These are phyloP conservation scores for Penicillium coprophilum DNA, from an alignment of 495 filamentous ascomycete genomes.

Conservation along the genomic window DNA sequence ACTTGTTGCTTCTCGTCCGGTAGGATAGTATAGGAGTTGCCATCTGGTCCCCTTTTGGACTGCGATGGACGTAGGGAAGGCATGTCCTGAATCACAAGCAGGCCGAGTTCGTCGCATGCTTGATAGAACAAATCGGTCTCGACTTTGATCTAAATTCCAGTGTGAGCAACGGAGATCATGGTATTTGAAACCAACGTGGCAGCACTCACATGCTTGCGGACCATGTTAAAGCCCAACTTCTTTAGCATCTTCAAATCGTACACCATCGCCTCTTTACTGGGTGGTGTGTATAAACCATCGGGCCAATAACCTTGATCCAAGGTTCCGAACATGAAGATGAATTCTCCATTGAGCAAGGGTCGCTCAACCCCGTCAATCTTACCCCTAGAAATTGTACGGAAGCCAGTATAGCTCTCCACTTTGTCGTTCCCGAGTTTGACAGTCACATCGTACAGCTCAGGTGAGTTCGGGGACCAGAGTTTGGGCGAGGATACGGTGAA, in stretches of 20 bases:
- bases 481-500: conserved; percentile 52
- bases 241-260: conserved; percentile 63
- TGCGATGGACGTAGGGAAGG: conserved; percentile 51
- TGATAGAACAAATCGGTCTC: conserved; percentile 64
- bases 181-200: neutral
- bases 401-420: conserved; percentile 63
- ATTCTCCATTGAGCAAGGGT: conserved; percentile 62
- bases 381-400: conserved; percentile 58
- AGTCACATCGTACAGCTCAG: conserved; percentile 61
- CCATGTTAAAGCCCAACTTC: conserved; percentile 62
- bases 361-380: conserved; percentile 58
- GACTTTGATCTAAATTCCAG: conserved; percentile 59
- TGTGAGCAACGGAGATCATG: neutral
- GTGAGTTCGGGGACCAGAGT: conserved; percentile 61
- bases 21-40: conserved; percentile 20
- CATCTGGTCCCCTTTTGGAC: neutral
- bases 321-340: conserved; percentile 64
- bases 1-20: conserved; percentile 51
- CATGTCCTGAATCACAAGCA: conserved; percentile 70
- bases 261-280: conserved; percentile 62
- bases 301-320: conserved; percentile 72
- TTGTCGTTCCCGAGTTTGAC: conserved; percentile 55
- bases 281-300: conserved; percentile 62
- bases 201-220: conserved; percentile 62
- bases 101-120: conserved; percentile 62